These are phyloP conservation scores for Arthromyces matolae DNA, from an alignment of 768 basidiomycete species.

Conservation along the genomic window DNA sequence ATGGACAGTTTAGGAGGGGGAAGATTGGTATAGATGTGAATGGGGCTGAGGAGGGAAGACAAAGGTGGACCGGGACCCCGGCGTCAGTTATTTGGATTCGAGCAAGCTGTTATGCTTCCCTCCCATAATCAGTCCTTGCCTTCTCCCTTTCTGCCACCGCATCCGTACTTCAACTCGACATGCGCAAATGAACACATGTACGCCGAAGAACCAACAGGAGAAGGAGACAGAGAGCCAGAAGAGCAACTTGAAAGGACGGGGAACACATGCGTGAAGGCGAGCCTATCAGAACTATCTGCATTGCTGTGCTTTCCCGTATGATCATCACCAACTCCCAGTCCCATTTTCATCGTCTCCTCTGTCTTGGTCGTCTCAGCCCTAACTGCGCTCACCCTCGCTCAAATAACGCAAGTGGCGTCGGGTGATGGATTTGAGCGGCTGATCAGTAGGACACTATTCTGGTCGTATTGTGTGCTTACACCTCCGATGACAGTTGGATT, in stretches of 20 bases:
- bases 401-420: conserved; percentile 80
- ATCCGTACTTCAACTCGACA: conserved; percentile 9
- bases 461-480: conserved; percentile 87
- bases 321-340: conserved; percentile 66
- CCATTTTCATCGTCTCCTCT: conserved; percentile 83
- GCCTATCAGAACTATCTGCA: conserved; percentile 72
- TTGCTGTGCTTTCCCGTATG: conserved; percentile 85
- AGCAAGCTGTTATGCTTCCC: conserved; percentile 12
- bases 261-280: conserved; percentile 33
- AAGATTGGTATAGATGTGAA: too few relatives aligned
- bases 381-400: conserved; percentile 55
- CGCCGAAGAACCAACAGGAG: not conserved
- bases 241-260: not conserved
- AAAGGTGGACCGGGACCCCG: too few relatives aligned
- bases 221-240: not conserved
- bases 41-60: too few relatives aligned
- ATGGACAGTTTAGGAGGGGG: not conserved
- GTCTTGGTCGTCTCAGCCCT: conserved; percentile 81
- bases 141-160: too few relatives aligned
- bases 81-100: conserved; percentile 39
- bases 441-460: conserved; percentile 88
- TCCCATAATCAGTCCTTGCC: not conserved
- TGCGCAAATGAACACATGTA: not conserved
- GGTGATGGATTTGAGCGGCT: conserved; percentile 90
- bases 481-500: conserved; percentile 78